A percentile compares a stretch with the other conserved stretches of the same genome.
Evolutionary conservation across 306 rosid species (phyloP).

Genomic region (Glycine tomentella): DNA sequence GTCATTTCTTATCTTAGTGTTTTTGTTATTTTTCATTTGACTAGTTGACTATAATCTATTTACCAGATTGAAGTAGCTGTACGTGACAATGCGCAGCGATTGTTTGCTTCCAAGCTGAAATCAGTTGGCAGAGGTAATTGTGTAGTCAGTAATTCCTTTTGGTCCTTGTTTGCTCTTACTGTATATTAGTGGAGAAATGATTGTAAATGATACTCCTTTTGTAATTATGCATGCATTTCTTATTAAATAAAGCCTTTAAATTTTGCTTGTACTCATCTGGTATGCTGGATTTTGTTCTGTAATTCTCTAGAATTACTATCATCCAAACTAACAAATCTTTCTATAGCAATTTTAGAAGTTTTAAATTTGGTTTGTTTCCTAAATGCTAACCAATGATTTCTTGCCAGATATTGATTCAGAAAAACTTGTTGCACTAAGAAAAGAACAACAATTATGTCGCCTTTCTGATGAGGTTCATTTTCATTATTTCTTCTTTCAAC

Average conservation of each 20-base stretch:
- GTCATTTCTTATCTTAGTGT: neutral
- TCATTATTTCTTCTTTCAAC: conserved; percentile 36
- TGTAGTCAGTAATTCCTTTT: conserved; percentile 30
- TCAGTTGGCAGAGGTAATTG: conserved; percentile 83
- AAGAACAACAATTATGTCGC: conserved; percentile 65
- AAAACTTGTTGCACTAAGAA: conserved; percentile 78
- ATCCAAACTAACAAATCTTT: neutral
- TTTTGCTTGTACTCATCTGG: conserved; percentile 20
- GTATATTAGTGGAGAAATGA: conserved; percentile 22
- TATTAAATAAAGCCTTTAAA: conserved; percentile 8
- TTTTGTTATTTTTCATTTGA: conserved; percentile 39
- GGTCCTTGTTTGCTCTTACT: conserved; percentile 18
- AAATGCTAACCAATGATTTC: conserved; percentile 40
- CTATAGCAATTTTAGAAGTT: conserved; percentile 4
- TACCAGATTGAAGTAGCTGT: conserved; percentile 90
- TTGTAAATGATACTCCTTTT: neutral
- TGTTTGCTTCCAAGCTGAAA: conserved; percentile 83
- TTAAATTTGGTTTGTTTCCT: conserved; percentile 25
- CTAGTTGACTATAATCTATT: conserved; percentile 33
- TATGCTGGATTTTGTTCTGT: conserved; percentile 28
- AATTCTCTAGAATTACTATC: conserved; percentile 12
- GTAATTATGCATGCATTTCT: conserved; percentile 17
- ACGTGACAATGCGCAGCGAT: conserved; percentile 91
- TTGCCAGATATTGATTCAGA: conserved; percentile 69
- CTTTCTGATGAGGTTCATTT: conserved; percentile 86